These are phyloP conservation scores for Paracorniculantispora psalliotae DNA, from an alignment of 2,329 filamentous ascomycete species.

Conservation along the genomic window DNA sequence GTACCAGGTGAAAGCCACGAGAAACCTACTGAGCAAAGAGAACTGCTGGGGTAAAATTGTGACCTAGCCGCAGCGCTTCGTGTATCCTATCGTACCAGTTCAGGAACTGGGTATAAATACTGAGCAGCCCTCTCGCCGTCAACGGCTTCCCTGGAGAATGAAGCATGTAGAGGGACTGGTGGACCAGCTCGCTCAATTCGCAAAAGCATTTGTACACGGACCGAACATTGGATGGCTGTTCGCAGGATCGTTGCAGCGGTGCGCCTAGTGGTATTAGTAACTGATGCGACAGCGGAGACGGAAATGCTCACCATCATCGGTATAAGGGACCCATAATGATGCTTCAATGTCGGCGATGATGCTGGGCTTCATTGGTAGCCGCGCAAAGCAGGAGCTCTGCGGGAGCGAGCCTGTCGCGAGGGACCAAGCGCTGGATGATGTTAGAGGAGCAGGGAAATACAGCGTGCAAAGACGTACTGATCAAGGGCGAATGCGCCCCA, in stretches of 20 bases:
- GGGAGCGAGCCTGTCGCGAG: constrained; percentile 59
- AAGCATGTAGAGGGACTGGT: constrained; percentile 66
- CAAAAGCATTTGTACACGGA: constrained; percentile 66
- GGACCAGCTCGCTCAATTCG: constrained; percentile 68
- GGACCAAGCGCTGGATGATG: constrained; percentile 53
- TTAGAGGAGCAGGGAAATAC: constrained; percentile 19
- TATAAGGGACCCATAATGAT: constrained; percentile 55
- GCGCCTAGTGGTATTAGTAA: constrained; percentile 33
- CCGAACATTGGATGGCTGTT: constrained; percentile 63
- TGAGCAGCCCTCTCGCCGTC: constrained; percentile 58
- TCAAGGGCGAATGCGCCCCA: constrained; percentile 60
- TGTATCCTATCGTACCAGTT: constrained; percentile 68
- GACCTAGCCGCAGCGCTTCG: constrained; percentile 56
- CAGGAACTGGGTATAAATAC: constrained; percentile 63
- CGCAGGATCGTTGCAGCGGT: constrained; percentile 49
- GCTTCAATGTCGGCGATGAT: constrained; percentile 58
- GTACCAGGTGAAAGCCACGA: background rate
- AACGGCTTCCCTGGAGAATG: constrained; percentile 64
- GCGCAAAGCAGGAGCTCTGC: constrained; percentile 52
- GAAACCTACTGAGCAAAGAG: constrained; percentile 64
- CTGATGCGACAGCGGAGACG: background rate
- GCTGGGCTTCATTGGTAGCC: constrained; percentile 53
- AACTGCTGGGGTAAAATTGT: constrained; percentile 68
- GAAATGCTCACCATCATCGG: constrained; percentile 48
- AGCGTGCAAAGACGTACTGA: constrained; percentile 44